Evolutionary conservation across 768 basidiomycete genomes (phyloP).

Genomic region (Pleurotus tuber-regium): DNA sequence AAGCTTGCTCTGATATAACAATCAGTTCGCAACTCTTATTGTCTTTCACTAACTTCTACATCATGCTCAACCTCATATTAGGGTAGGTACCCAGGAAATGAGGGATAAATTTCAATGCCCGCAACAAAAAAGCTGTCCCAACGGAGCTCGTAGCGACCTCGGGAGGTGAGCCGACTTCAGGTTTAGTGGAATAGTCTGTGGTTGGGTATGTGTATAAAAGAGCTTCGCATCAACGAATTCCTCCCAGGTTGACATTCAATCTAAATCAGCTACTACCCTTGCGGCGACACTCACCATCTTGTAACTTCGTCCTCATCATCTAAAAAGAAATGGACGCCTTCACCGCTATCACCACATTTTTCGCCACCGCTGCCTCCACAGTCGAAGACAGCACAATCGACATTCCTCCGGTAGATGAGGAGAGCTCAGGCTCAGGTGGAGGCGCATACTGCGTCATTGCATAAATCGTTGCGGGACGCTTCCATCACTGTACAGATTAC

Average conservation of each 20-base stretch:
- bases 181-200: background rate
- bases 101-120: background rate
- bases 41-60: background rate
- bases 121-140: slow-evolving; percentile 4
- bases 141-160: background rate
- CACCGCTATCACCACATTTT: slow-evolving; percentile 11
- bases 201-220: background rate
- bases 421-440: slow-evolving; percentile 8
- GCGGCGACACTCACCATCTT: background rate
- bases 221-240: too few species aligned
- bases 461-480: background rate
- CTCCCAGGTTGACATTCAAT: slow-evolving; percentile 10
- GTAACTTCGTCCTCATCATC: background rate
- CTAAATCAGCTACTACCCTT: background rate
- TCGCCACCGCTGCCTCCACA: slow-evolving; percentile 5
- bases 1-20: background rate
- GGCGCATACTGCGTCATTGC: slow-evolving; percentile 12
- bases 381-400: slow-evolving; percentile 4
- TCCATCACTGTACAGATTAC: background rate
- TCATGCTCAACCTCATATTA: background rate
- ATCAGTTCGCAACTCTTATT: background rate
- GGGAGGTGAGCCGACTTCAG: background rate
- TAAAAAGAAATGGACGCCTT: slow-evolving; percentile 10
- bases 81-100: background rate
- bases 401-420: slow-evolving; percentile 9